A percentile compares a stretch with the other conserved stretches of the same genome.
phyloP scores from a whole-genome alignment of 164 flowering plant genomes.

The Warburgia ugandensis region DNA sequence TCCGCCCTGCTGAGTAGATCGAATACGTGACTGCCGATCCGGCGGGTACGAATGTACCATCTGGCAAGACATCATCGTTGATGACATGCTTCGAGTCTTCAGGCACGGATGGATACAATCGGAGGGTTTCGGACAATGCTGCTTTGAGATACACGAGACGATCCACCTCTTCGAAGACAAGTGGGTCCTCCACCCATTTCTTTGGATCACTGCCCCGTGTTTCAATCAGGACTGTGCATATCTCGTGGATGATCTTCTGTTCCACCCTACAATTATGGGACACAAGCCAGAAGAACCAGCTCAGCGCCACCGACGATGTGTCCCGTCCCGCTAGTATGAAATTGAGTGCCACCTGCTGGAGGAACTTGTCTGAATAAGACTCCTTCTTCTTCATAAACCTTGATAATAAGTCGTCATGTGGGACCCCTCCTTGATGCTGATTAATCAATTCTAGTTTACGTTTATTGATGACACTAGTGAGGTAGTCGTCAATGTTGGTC shows the following conservation, averaged over 20 bases:
- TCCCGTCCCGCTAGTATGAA: conserved; percentile 48
- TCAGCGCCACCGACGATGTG: conserved; percentile 37
- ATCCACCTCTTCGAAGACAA: conserved; percentile 59
- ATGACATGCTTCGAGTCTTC: conserved; percentile 60
- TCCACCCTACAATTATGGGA: conserved; percentile 24
- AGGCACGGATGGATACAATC: conserved; percentile 64
- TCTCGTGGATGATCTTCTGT: conserved; percentile 34
- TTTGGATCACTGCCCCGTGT: conserved; percentile 46
- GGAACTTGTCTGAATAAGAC: conserved; percentile 27
- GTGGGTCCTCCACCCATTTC: conserved; percentile 46
- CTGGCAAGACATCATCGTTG: conserved; percentile 47
- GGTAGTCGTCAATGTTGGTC: conserved; percentile 32
- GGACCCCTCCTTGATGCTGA: conserved; percentile 17
- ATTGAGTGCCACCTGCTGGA: conserved; percentile 39
- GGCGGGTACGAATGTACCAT: conserved; percentile 56
- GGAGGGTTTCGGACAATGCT: conserved; percentile 51
- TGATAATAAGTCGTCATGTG: conserved; percentile 45
- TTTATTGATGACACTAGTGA: conserved; percentile 37
- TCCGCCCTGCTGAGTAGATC: conserved; percentile 53
- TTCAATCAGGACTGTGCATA: conserved; percentile 36
- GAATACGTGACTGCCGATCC: conserved; percentile 62
- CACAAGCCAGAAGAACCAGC: conserved; percentile 39
- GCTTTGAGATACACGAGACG: conserved; percentile 51
- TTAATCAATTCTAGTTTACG: conserved; percentile 48
- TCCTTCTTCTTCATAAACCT: conserved; percentile 39